Evolutionary conservation across 805 yeast species (phyloP), one percentile per base, ranked within the genome.

Genomic region (Hanseniaspora hatyaiensis): DNA sequence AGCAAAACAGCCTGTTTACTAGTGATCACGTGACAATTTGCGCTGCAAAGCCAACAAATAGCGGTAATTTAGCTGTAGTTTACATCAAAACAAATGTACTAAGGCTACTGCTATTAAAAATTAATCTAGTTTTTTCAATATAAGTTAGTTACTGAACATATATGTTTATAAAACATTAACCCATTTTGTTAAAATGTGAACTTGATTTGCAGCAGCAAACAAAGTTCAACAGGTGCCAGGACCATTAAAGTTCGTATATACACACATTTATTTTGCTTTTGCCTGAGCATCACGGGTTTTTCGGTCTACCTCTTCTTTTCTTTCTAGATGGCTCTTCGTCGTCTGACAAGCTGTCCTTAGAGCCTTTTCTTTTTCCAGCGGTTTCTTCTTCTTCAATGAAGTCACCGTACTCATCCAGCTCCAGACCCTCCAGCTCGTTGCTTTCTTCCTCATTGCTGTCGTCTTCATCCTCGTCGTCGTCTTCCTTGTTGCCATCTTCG

Each of bases 401-500:
- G 23, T 52, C 50, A 33, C 40, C 52, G 13, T 50, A 45, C 8
- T 52, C 55, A 8, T 52, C 56, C 31, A 36, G 15, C 13, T 47
- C 52, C 16, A 50, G 12, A 3, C 37, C 41, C 9, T 36, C 40
- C 6, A 40, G 20, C n/a, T 34, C 47, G 15, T 41, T 42, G 1
- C 19, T 13, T n/a, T 29, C 24, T 16, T 33, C 26, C 8, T 13
- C 20, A 4, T 19, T 33, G 18, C 20, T 18, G 22, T n/a, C 24
- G 4, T 28, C 34, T 13, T 19, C 34, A 8, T 19, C 41, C 6
- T 16, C 18, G 8, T 28, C 22, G 12, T 5, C 28, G 2, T 13
- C 33, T 8, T 55, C 57, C 6, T 51, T 54, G 8, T 52, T 61
- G 12, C 49, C 59, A 13, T 59, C 63, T 23, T 54, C 58, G 3